A percentile compares a stretch with the other conserved stretches of the same genome.
phyloP scores from a whole-genome alignment of 2,329 filamentous ascomycete genomes.

The Neofusicoccum ribis region DNA sequence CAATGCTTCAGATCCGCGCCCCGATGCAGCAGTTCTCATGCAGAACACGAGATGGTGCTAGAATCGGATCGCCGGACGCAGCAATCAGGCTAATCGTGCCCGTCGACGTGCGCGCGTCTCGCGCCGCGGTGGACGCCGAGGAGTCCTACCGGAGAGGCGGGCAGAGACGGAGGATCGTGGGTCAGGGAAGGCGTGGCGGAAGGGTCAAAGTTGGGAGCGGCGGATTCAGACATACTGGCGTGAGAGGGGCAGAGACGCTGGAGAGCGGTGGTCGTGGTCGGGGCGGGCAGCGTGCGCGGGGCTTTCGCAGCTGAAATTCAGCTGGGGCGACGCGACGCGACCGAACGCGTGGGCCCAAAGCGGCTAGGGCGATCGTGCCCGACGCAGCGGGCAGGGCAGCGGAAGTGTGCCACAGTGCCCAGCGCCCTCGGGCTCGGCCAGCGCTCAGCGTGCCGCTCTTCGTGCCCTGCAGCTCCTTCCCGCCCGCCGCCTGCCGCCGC shows the following conservation, averaged over 20 bases:
- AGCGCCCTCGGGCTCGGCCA: not conserved
- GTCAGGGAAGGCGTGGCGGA: conserved; percentile 20
- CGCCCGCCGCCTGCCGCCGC: not conserved
- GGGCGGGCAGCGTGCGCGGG: not conserved
- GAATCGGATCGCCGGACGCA: not conserved
- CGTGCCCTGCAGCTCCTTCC: conserved; percentile 10
- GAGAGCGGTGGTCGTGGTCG: not conserved
- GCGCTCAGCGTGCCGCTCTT: not conserved
- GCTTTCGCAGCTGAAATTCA: too few species aligned
- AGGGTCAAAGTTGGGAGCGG: not conserved
- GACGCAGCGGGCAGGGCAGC: conserved; percentile 1
- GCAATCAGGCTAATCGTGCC: not conserved
- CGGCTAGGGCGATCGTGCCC: not conserved
- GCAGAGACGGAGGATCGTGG: conserved; percentile 26
- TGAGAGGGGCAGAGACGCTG: not conserved
- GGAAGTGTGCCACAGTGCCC: not conserved
- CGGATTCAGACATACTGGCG: conserved; percentile 9
- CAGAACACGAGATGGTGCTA: not conserved
- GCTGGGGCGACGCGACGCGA: not conserved
- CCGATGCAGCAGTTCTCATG: not conserved
- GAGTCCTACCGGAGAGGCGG: conserved; percentile 19
- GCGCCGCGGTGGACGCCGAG: not conserved
- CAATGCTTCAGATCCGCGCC: not conserved
- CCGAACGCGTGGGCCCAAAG: not conserved
- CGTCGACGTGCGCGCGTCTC: not conserved